Evolutionary conservation across 179 eudicot species (phyloP).

Genomic region (Pouteria campechiana): DNA sequence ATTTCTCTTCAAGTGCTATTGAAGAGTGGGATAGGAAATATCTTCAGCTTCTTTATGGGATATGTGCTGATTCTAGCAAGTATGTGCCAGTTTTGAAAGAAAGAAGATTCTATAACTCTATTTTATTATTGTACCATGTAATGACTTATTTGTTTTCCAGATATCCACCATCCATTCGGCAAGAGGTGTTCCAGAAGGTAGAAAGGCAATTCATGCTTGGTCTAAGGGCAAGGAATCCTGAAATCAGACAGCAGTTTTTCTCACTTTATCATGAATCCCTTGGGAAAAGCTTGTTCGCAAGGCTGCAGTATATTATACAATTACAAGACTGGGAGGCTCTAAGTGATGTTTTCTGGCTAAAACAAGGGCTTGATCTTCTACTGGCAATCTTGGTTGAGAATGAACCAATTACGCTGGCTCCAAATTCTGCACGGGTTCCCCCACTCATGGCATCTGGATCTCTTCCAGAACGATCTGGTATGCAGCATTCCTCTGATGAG

Average conservation of each 20-base stretch:
- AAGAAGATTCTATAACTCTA: too few species aligned
- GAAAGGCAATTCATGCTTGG: constrained; percentile 98
- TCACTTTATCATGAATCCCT: constrained; percentile 86
- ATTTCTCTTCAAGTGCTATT: constrained; percentile 36
- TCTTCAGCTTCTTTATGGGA: constrained; percentile 78
- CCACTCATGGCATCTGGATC: constrained; percentile 50
- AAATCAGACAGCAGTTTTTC: constrained; percentile 73
- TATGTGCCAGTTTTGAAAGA: too few species aligned
- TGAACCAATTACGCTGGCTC: constrained; percentile 90
- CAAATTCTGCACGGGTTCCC: constrained; percentile 88
- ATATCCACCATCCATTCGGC: constrained; percentile 59
- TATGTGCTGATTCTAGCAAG: constrained; percentile 91
- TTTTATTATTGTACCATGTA: too few species aligned
- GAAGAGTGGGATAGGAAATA: constrained; percentile 95
- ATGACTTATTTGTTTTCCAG: constrained; percentile 28
- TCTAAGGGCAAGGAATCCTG: constrained; percentile 92
- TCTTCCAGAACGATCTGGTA: constrained; percentile 49
- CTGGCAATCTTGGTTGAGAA: constrained; percentile 92
- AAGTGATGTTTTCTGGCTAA: constrained; percentile 97
- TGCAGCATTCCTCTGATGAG: constrained; percentile 45
- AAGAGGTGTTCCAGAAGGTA: constrained; percentile 89
- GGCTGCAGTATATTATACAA: constrained; percentile 90
- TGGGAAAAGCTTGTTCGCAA: constrained; percentile 67
- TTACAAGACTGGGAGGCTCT: constrained; percentile 98
- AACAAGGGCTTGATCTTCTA: constrained; percentile 99